phyloP scores from a whole-genome alignment of 2,329 filamentous ascomycete species.

The Monosporascus sp. region DNA sequence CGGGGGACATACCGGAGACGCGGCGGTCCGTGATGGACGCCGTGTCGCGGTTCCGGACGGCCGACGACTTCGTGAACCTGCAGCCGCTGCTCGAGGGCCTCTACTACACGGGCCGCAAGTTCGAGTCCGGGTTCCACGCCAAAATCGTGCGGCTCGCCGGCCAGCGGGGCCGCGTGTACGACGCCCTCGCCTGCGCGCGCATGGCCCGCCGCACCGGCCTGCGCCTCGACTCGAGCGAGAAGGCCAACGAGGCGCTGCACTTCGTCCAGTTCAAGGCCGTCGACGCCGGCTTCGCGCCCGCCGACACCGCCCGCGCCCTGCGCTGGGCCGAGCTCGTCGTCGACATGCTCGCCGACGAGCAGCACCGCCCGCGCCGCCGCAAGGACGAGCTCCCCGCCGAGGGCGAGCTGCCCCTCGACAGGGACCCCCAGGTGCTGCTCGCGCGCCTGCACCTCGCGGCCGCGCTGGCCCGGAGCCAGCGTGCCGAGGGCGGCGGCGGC shows the following conservation, averaged over 20 bases:
- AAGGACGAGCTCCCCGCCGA: conserved; percentile 8
- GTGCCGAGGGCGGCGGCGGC: neutral
- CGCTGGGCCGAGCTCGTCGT: conserved; percentile 42
- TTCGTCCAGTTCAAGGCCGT: conserved; percentile 38
- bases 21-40: conserved; percentile 32
- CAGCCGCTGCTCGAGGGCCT: conserved; percentile 47
- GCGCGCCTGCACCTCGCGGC: conserved; percentile 40
- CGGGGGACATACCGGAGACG: conserved; percentile 37
- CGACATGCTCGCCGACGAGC: conserved; percentile 42
- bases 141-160: conserved; percentile 39
- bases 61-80: conserved; percentile 49
- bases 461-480: conserved; percentile 26
- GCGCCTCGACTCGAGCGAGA: conserved; percentile 35
- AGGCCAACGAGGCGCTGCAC: conserved; percentile 33
- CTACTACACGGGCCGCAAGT: conserved; percentile 34
- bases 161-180: conserved; percentile 34
- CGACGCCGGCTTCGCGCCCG: conserved; percentile 28
- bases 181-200: conserved; percentile 47
- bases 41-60: conserved; percentile 40
- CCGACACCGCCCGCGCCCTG: conserved; percentile 36
- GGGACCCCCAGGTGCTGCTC: conserved; percentile 39
- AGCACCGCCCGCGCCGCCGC: conserved; percentile 26
- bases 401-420: conserved; percentile 26
- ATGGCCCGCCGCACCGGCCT: conserved; percentile 41
- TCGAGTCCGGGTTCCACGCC: conserved; percentile 28